Base-by-base conservation (phyloP, 176 grass and related monocot species). In the Rhipidocladum racemiflorum region DNA sequence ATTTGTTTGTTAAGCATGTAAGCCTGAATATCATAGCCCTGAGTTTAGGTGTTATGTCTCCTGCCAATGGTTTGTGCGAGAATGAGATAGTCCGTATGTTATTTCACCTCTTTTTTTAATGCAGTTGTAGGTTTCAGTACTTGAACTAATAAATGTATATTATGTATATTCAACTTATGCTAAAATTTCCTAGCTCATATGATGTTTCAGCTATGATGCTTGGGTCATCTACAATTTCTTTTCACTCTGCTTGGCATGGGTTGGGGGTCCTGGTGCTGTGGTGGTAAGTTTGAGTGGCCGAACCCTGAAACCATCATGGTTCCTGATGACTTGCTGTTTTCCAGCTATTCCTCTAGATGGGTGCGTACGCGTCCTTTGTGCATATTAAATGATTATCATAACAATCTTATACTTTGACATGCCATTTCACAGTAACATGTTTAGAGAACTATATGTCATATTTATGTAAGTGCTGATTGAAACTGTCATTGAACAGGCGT, bases 221-320 rank as follows among this genome's bases (percentile, higher is more conserved):
- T 99, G 96, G 96, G 92, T 95, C 70, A 99, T 99, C 70, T 99
- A 93, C 76, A 99, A 99, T 84, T 99, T 99, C 83, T 84, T 99
- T 72, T 99, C 92, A 46, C 79, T 99, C 10, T 99, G 96, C 77
- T 84, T 99, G 68, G 96, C 96, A 80, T 99, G 96, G 96, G 96
- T 99, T 46, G 96, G 96, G 64, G 96, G 96, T 60, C 92, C 92
- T 78, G 96, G 92, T 69, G 92, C 96, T 56, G 96, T 99, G 72
- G 92, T 99, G 16, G 90, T 91, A 72, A 99, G 76, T 81, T 84
- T 99, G 87, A 99, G 44, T 78, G 96, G 96, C 18, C 85, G 87
- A 84, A 82, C 64, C 35, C 85, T 99, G 54, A 90, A 91, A 84
- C 96, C 96, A 42, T 99, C 96, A 3, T 99, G 85, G 79, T 87